Evolutionary conservation across 352 stramenopile species (phyloP), one percentile per base, ranked within the genome.

Genomic region (Plasmopara muralis): DNA sequence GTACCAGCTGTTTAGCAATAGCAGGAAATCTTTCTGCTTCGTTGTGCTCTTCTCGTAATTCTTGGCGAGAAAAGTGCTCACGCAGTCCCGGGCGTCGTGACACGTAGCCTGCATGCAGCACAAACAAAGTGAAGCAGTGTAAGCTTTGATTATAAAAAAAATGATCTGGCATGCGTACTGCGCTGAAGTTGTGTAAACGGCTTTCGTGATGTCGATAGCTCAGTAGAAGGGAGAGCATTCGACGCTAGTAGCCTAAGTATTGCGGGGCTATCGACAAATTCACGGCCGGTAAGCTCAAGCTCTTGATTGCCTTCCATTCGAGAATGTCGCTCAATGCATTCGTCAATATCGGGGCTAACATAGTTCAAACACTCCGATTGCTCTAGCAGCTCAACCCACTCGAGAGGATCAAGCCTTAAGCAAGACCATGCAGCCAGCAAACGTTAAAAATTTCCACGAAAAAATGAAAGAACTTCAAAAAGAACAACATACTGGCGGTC

Each of bases 311-410:
- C 74, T 66, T 77, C 62, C 35, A 74, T 52, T 9, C 51, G 48
- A 6, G 35, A 58, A 6, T 85, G 63, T 0, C 40, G 44, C 14
- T 57, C 53, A 6, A 91, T 63, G 33, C 61, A 84, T 5, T 52
- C 38, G 4, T 74, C 59, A 14, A 91, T 53, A 30, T 91, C 77
- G 9, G 81, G 81, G 13, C 81, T 91, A 41, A 85, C 55, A 47
- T 91, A 91, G 31, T 87, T 70, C 2, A 82, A 39, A 13, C 48
- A 68, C 25, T 77, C 67, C 0, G 54, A 53, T 15, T 62, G 57
- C 0, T 68, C 51, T 12, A 90, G 58, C 6, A 90, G 40, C n/a
- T 83, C 70, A 1, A 83, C 60, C 80, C 77, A 90, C 29, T 85
- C 74, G 7, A 47, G 55, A 9, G 59, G 47, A 9, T 60, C 57